A percentile compares a stretch with the other conserved stretches of the same genome.
Conservation (phyloP, 805 yeast species). For the Lachancea nothofagi region DNA sequence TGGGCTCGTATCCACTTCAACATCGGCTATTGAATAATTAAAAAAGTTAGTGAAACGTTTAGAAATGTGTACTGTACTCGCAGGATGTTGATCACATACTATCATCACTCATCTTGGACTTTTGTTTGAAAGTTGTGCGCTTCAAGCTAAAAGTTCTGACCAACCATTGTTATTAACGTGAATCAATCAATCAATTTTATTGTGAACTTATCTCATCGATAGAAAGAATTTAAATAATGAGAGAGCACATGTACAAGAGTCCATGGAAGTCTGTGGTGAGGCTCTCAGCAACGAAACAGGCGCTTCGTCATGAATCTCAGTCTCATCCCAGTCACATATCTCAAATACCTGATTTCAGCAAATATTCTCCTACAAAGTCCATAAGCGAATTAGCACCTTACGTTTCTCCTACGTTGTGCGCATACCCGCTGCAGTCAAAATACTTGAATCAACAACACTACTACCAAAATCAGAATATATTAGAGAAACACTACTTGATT, state of each 20-base stretch:
- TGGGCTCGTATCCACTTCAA: background rate
- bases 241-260: background rate
- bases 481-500: conserved; percentile 31
- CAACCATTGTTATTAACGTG: background rate
- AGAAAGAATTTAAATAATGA: background rate
- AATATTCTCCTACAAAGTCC: conserved; percentile 32
- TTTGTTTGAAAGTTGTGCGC: background rate
- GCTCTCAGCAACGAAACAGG: background rate
- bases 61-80: background rate
- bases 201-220: conserved; percentile 3
- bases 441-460: conserved; percentile 68
- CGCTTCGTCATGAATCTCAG: conserved; percentile 1
- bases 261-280: background rate
- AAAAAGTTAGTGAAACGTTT: conserved; percentile 1
- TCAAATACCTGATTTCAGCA: conserved; percentile 33
- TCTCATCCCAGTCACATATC: conserved; percentile 18
- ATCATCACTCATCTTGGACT: background rate
- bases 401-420: conserved; percentile 32
- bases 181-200: too few relatives aligned
- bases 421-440: conserved; percentile 39
- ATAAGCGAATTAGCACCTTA: conserved; percentile 35
- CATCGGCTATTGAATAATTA: background rate
- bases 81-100: background rate
- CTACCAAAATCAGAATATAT: conserved; percentile 49
- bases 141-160: background rate